A percentile compares a stretch with the other conserved stretches of the same genome.
phyloP scores from a whole-genome alignment of 2,329 filamentous ascomycete genomes.

The Pseudogymnoascus sp. region DNA sequence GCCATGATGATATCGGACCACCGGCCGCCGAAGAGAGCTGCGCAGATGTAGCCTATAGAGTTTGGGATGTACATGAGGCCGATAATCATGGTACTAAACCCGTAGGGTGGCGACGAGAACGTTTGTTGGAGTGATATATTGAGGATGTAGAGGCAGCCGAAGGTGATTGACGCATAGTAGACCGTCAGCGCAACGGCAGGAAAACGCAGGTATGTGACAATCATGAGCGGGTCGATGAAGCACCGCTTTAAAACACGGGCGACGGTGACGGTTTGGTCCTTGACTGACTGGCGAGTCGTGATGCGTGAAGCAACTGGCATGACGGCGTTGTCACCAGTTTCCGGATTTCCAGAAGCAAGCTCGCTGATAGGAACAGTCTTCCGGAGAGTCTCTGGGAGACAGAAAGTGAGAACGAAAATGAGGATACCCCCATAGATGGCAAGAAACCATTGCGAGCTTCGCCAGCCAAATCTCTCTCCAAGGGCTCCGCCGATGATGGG shows the following conservation, averaged over 20 bases:
- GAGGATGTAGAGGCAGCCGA: constrained; percentile 65
- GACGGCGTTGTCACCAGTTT: constrained; percentile 11
- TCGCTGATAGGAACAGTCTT: neutral
- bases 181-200: constrained; percentile 68
- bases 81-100: constrained; percentile 59
- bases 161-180: constrained; percentile 66
- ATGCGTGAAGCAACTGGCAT: constrained; percentile 38
- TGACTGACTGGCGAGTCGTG: constrained; percentile 56
- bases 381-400: constrained; percentile 56
- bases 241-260: constrained; percentile 49
- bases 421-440: constrained; percentile 60
- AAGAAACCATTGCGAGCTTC: constrained; percentile 72
- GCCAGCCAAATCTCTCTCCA: constrained; percentile 64
- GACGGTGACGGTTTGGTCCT: constrained; percentile 47
- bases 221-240: constrained; percentile 65
- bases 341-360: neutral
- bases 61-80: constrained; percentile 73
- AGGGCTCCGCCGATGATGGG: constrained; percentile 72
- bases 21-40: constrained; percentile 61
- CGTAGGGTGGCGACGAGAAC: constrained; percentile 61
- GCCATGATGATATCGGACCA: constrained; percentile 82
- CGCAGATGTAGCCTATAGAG: constrained; percentile 63
- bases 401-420: constrained; percentile 49
- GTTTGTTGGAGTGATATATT: constrained; percentile 70
- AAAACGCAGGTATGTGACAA: constrained; percentile 66